These are phyloP conservation scores for Escovopsis sp. DNA, from an alignment of 2,329 filamentous ascomycete genomes.

Conservation along the genomic window DNA sequence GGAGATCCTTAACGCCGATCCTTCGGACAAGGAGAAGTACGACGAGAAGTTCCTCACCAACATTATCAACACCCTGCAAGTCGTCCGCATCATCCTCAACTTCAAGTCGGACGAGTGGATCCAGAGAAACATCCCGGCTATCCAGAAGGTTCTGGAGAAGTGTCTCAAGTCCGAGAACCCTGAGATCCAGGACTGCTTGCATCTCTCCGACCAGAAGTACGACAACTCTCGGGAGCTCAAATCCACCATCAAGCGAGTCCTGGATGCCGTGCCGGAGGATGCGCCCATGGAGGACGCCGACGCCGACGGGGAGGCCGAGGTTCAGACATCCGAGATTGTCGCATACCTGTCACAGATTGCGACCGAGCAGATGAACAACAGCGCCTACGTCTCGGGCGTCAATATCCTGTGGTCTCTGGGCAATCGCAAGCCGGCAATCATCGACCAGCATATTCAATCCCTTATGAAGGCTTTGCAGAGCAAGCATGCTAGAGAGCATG, in stretches of 20 bases:
- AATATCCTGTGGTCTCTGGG: conserved; percentile 90
- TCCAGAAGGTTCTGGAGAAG: conserved; percentile 86
- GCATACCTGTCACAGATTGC: conserved; percentile 73
- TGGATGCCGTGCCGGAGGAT: conserved; percentile 78
- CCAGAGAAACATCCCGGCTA: conserved; percentile 54
- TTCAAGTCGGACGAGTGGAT: conserved; percentile 88
- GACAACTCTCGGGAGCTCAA: conserved; percentile 58
- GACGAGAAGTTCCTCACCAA: conserved; percentile 73
- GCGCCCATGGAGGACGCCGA: conserved; percentile 57
- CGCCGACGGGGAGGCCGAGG: conserved; percentile 71
- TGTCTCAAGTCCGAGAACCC: conserved; percentile 74
- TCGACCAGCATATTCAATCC: conserved; percentile 75
- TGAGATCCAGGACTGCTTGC: conserved; percentile 86
- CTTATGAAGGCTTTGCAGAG: conserved; percentile 89
- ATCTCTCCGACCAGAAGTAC: conserved; percentile 54
- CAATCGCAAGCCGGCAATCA: conserved; percentile 67
- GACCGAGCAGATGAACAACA: conserved; percentile 69
- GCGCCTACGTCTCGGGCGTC: conserved; percentile 74
- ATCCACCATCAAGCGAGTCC: conserved; percentile 64
- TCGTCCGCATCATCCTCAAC: conserved; percentile 78
- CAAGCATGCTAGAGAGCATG: conserved; percentile 87
- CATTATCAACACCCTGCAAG: conserved; percentile 87
- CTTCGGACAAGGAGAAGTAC: conserved; percentile 52
- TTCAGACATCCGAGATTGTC: conserved; percentile 74
- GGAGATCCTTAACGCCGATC: conserved; percentile 42